These are phyloP conservation scores for Geotrichum candidum DNA, from an alignment of 1,139 yeast species.

Conservation along the genomic window DNA sequence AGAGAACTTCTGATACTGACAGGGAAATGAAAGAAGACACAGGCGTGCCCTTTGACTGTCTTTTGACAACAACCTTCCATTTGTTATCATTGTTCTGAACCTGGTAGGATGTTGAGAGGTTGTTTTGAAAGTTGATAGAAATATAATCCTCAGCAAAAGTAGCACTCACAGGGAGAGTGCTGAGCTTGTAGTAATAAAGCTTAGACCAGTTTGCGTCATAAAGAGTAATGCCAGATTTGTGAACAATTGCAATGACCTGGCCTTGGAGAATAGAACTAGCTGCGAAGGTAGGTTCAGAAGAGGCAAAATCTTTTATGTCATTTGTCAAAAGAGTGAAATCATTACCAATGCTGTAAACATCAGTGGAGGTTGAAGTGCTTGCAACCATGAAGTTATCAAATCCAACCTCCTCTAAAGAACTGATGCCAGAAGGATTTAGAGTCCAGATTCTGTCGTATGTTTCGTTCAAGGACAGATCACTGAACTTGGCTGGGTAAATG, in stretches of 20 bases:
- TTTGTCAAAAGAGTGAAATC: conserved; percentile 60
- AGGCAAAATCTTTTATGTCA: conserved; percentile 47
- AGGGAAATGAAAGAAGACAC: not conserved
- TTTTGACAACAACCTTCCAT: conserved; percentile 5
- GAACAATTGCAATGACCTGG: conserved; percentile 64
- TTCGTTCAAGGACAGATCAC: conserved; percentile 59
- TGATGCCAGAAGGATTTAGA: conserved; percentile 24
- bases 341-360: conserved; percentile 64
- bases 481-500: conserved; percentile 66
- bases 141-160: conserved; percentile 14
- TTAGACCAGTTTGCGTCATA: conserved; percentile 50
- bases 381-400: conserved; percentile 59
- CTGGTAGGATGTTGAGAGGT: not conserved
- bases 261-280: conserved; percentile 58
- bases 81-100: conserved; percentile 5
- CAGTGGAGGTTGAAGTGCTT: conserved; percentile 40
- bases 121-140: conserved; percentile 6
- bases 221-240: conserved; percentile 57
- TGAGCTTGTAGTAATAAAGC: not conserved
- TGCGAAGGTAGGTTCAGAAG: conserved; percentile 58
- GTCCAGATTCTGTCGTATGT: conserved; percentile 32
- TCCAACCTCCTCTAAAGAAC: conserved; percentile 25
- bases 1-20: conserved; percentile 3
- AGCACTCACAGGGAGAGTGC: conserved; percentile 3
- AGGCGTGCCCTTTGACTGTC: not conserved